Conservation (phyloP, 495 filamentous ascomycete genomes). For the Bombardia bombarda region DNA sequence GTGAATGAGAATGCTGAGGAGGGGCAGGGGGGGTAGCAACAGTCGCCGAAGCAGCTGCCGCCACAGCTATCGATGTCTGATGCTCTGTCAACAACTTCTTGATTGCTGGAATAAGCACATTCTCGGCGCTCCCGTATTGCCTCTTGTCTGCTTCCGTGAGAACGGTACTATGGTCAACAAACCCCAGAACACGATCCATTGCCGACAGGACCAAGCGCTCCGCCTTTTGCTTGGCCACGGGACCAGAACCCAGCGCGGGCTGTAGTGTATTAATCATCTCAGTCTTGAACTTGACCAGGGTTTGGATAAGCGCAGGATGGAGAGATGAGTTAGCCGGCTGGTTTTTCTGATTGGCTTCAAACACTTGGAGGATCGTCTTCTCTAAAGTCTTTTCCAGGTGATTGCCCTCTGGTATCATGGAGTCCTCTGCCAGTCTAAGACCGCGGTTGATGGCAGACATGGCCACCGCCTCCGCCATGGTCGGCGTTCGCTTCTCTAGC, state of each 20-base stretch:
- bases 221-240: conserved; percentile 15
- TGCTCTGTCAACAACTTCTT: conserved; percentile 14
- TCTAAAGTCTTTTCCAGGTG: conserved; percentile 20
- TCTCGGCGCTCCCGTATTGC: conserved; percentile 19
- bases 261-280: conserved; percentile 18
- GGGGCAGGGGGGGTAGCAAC: not conserved
- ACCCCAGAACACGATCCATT: conserved; percentile 28
- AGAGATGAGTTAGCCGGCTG: conserved; percentile 12
- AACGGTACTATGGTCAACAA: conserved; percentile 22
- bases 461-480: conserved; percentile 16
- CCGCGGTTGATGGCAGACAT: conserved; percentile 27
- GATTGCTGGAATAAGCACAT: conserved; percentile 19
- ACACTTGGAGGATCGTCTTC: conserved; percentile 22
- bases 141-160: conserved; percentile 15
- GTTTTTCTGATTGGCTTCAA: conserved; percentile 15
- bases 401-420: conserved; percentile 16
- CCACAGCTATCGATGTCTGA: conserved; percentile 12
- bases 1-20: too few species aligned
- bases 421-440: conserved; percentile 19
- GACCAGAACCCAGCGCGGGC: conserved; percentile 16
- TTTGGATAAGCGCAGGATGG: conserved; percentile 17
- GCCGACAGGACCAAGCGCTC: conserved; percentile 28
- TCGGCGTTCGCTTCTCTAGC: conserved; percentile 12
- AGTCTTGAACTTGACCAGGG: conserved; percentile 18
- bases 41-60: not conserved